phyloP scores from a whole-genome alignment of 306 rosid species.

The Lathyrus sativus region DNA sequence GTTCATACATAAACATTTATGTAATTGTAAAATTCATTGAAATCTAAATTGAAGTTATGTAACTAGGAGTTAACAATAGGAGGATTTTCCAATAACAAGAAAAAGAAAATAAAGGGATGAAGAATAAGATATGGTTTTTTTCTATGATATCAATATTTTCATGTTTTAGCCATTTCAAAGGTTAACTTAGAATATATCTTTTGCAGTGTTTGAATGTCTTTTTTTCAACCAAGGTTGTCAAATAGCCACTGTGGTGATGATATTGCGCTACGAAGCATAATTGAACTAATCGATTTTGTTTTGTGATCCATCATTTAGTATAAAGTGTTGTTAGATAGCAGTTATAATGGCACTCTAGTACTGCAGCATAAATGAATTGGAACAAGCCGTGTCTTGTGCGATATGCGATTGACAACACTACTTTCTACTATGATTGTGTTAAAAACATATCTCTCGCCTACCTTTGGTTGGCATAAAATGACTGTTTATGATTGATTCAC shows the following conservation, averaged over 20 bases:
- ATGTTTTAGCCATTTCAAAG: slow-evolving; percentile 5
- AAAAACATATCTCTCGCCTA: neutral
- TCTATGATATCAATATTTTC: slow-evolving; percentile 27
- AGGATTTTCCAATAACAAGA: slow-evolving; percentile 7
- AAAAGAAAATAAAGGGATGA: neutral
- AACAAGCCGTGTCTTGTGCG: neutral
- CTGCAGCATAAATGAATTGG: neutral
- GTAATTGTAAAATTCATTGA: neutral
- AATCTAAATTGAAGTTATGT: neutral
- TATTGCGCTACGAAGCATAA: neutral
- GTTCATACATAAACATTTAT: neutral
- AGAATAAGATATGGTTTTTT: neutral
- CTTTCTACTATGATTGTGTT: slow-evolving; percentile 16
- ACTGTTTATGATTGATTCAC: neutral
- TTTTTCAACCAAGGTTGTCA: neutral
- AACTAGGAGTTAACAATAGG: neutral
- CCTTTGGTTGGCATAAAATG: slow-evolving; percentile 1
- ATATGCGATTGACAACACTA: neutral
- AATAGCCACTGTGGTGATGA: neutral
- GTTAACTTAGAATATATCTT: slow-evolving; percentile 4
- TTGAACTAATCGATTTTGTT: neutral
- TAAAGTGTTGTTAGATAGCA: neutral
- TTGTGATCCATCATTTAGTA: neutral
- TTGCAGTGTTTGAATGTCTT: slow-evolving; percentile 4
- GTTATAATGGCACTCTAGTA: neutral